These are phyloP conservation scores for Eragrostis nindensis DNA, from an alignment of 176 grass and related monocot genomes.

Conservation along the genomic window DNA sequence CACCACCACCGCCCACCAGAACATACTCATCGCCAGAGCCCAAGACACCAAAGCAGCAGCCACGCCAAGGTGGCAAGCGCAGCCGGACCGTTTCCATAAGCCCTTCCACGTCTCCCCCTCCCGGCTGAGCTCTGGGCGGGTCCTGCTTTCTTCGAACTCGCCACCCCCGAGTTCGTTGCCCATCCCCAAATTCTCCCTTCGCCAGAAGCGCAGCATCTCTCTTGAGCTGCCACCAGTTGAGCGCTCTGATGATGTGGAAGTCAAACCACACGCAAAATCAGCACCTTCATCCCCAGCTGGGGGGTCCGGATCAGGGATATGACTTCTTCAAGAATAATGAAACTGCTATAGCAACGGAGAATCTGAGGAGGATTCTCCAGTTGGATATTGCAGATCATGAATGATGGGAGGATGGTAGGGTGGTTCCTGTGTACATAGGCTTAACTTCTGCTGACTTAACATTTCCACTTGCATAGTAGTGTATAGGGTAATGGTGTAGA, in stretches of 20 bases:
- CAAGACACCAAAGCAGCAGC: slow-evolving; percentile 42
- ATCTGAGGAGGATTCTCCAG: slow-evolving; percentile 84
- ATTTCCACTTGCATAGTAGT: slow-evolving; percentile 36
- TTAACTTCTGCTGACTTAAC: slow-evolving; percentile 32
- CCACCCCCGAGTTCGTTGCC: slow-evolving; percentile 71
- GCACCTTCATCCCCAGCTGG: slow-evolving; percentile 70
- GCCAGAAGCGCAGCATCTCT: slow-evolving; percentile 69
- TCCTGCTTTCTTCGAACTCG: slow-evolving; percentile 80
- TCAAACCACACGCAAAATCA: slow-evolving; percentile 58
- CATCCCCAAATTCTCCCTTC: slow-evolving; percentile 75
- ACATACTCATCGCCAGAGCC: slow-evolving; percentile 37
- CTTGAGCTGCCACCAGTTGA: slow-evolving; percentile 58
- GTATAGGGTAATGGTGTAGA: slow-evolving; percentile 41
- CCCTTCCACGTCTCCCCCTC: slow-evolving; percentile 45
- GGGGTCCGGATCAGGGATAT: slow-evolving; percentile 20
- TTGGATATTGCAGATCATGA: slow-evolving; percentile 52
- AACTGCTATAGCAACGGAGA: slow-evolving; percentile 65
- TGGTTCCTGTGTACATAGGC: slow-evolving; percentile 40
- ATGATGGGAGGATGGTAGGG: slow-evolving; percentile 7
- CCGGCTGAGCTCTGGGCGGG: slow-evolving; percentile 67
- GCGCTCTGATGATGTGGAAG: slow-evolving; percentile 27
- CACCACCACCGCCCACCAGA: slow-evolving; percentile 1
- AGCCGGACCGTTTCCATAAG: slow-evolving; percentile 57
- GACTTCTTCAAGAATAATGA: slow-evolving; percentile 51
- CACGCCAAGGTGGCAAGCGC: slow-evolving; percentile 38